A percentile compares a stretch with the other conserved stretches of the same genome.
phyloP scores from a whole-genome alignment of 176 grass and related monocot genomes.

The Musa troglodytarum region DNA sequence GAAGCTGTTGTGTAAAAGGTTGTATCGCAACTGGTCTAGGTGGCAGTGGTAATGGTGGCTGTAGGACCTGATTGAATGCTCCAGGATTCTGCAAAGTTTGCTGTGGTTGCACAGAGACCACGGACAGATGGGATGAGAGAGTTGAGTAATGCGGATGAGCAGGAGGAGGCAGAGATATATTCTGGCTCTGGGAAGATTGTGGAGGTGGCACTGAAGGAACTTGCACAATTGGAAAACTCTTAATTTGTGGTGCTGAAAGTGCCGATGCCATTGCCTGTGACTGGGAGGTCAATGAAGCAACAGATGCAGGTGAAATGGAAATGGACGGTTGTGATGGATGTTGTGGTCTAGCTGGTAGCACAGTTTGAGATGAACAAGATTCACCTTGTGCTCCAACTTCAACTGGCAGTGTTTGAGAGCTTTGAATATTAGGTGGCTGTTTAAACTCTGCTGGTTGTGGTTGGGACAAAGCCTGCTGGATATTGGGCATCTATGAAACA shows the following conservation, averaged over 20 bases:
- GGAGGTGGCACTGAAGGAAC: conserved; percentile 34
- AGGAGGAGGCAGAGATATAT: conserved; percentile 36
- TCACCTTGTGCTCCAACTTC: conserved; percentile 33
- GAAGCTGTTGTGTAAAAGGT: conserved; percentile 47
- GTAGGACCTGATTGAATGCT: conserved; percentile 67
- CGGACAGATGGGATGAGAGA: conserved; percentile 47
- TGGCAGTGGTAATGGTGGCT: conserved; percentile 64
- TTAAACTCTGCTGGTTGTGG: conserved; percentile 31
- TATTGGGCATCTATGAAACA: conserved; percentile 29
- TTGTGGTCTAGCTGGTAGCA: conserved; percentile 33
- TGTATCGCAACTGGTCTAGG: conserved; percentile 63
- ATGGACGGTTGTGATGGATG: conserved; percentile 33
- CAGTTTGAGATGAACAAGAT: conserved; percentile 30
- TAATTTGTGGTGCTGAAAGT: conserved; percentile 37
- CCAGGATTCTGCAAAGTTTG: conserved; percentile 62
- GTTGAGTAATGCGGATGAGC: conserved; percentile 42
- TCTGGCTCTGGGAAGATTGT: conserved; percentile 51
- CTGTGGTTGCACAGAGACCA: conserved; percentile 36
- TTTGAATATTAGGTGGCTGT: conserved; percentile 29
- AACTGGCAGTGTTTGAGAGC: conserved; percentile 25
- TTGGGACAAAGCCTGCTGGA: conserved; percentile 35
- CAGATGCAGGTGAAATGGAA: conserved; percentile 35
- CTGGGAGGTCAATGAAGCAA: conserved; percentile 38
- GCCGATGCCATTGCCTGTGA: conserved; percentile 20
- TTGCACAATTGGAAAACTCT: conserved; percentile 35